Conservation (phyloP, 345 rosid genomes). For the Alliaria petiolata region DNA sequence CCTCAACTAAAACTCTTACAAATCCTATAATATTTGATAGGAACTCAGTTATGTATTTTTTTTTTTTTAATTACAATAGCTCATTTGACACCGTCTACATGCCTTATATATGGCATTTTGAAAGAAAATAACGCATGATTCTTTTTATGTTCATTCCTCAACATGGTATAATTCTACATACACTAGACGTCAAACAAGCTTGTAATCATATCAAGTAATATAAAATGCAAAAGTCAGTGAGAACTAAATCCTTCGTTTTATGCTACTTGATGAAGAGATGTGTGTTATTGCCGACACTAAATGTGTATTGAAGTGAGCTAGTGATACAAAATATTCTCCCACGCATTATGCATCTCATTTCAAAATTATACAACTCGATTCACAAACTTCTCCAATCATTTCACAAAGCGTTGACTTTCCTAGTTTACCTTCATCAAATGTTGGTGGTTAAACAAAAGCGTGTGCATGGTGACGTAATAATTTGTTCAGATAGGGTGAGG, state of each 20-base stretch:
- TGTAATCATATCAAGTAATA: not conserved
- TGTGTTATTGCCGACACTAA: not conserved
- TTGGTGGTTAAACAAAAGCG: not conserved
- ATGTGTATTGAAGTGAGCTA: not conserved
- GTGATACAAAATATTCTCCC: not conserved
- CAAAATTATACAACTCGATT: not conserved
- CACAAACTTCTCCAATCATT: not conserved
- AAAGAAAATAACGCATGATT: too few species aligned
- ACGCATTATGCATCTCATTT: not conserved
- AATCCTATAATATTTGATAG: too few species aligned
- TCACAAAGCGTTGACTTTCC: not conserved
- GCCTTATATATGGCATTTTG: too few species aligned
- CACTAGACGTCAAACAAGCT: too few species aligned
- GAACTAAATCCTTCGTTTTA: not conserved
- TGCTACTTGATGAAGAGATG: not conserved
- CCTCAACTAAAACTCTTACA: too few species aligned
- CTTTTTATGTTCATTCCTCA: too few species aligned
- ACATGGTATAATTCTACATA: too few species aligned
- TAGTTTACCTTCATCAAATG: not conserved
- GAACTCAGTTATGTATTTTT: too few species aligned
- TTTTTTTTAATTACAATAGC: too few species aligned
- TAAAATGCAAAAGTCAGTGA: not conserved
- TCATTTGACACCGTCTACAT: too few species aligned
- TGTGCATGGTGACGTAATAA: too few species aligned
- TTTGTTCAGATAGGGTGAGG: too few species aligned